These are phyloP conservation scores for Rhamnella rubrinervis DNA, from an alignment of 331 rosid species.

Conservation along the genomic window DNA sequence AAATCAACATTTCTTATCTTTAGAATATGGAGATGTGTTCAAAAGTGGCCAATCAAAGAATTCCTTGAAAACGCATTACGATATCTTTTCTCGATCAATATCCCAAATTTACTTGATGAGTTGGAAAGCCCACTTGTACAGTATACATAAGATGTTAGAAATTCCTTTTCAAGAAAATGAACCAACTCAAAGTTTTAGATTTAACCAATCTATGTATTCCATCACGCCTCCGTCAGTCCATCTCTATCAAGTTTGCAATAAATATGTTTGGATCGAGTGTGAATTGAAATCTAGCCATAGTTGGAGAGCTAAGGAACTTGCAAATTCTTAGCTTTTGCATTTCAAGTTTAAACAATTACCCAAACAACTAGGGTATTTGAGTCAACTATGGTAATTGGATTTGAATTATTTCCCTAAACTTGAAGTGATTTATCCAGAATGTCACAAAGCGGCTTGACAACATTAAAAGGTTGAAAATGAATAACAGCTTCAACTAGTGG, in stretches of 20 bases:
- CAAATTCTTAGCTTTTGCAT: constrained; percentile 32
- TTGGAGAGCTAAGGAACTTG: constrained; percentile 33
- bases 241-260: constrained; percentile 30
- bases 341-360: constrained; percentile 31
- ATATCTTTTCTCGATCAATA: background rate
- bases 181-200: constrained; percentile 8
- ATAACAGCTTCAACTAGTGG: constrained; percentile 28
- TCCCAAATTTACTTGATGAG: constrained; percentile 25
- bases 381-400: constrained; percentile 31
- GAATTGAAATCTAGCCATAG: constrained; percentile 29
- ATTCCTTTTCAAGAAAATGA: constrained; percentile 28
- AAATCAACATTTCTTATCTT: background rate
- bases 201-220: constrained; percentile 5
- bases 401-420: constrained; percentile 31
- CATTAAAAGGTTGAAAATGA: constrained; percentile 39
- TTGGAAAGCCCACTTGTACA: constrained; percentile 28
- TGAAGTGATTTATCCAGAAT: constrained; percentile 20
- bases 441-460: constrained; percentile 26
- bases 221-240: constrained; percentile 29
- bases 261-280: constrained; percentile 25
- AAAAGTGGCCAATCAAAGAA: background rate
- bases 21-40: background rate
- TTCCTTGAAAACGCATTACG: background rate
- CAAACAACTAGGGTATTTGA: constrained; percentile 19
- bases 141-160: constrained; percentile 16